Evolutionary conservation across 371 early-diverging fungal species (phyloP).

Genomic region (Furculomyces boomerangus): DNA sequence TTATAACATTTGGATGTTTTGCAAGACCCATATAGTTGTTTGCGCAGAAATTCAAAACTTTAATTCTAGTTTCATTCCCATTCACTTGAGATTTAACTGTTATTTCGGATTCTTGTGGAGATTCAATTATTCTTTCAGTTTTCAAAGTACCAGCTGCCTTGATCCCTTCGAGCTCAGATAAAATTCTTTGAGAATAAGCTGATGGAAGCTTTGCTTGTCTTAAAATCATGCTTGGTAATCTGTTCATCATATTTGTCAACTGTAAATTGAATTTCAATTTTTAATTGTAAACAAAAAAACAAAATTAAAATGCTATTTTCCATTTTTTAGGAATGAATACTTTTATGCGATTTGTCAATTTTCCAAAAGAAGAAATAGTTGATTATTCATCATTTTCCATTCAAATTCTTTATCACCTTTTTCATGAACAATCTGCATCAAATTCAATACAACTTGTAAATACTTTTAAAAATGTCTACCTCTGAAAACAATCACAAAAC

Average conservation of each 20-base stretch:
- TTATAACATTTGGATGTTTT: constrained; percentile 29
- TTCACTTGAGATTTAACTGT: constrained; percentile 21
- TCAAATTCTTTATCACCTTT: too few species aligned
- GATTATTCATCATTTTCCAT: too few species aligned
- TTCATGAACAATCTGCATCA: too few species aligned
- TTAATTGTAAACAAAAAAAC: too few species aligned
- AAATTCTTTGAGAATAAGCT: constrained; percentile 15
- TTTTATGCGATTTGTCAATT: too few species aligned
- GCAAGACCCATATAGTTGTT: constrained; percentile 45
- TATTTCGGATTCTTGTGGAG: constrained; percentile 29
- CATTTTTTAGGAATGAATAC: too few species aligned
- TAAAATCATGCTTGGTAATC: too few species aligned
- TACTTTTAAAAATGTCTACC: not conserved
- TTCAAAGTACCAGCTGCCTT: constrained; percentile 36
- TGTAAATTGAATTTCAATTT: too few species aligned
- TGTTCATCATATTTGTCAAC: too few species aligned
- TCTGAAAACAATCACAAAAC: not conserved
- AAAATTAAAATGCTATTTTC: too few species aligned
- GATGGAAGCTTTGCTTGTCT: constrained; percentile 7
- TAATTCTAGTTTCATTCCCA: constrained; percentile 1
- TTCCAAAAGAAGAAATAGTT: too few species aligned
- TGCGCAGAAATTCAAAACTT: constrained; percentile 36
- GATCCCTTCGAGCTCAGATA: constrained; percentile 24
- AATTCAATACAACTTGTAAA: too few species aligned
- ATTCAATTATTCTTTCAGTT: constrained; percentile 32